These are phyloP conservation scores for Diplodia intermedia DNA, from an alignment of 2,329 filamentous ascomycete genomes.

Conservation along the genomic window DNA sequence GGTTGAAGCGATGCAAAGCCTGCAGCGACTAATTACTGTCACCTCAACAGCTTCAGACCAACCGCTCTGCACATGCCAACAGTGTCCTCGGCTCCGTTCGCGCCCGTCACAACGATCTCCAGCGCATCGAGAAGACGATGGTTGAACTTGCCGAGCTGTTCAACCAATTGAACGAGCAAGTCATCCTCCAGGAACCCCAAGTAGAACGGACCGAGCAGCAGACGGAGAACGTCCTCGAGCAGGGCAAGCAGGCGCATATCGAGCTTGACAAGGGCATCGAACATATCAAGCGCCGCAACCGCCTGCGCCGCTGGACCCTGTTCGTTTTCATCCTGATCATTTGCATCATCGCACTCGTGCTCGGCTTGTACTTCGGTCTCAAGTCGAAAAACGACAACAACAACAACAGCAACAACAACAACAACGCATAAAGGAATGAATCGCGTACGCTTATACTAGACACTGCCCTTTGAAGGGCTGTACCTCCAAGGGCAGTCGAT, in stretches of 20 bases:
- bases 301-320: slow-evolving; percentile 83
- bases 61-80: slow-evolving; percentile 74
- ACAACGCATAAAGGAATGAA: not conserved
- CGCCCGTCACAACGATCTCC: slow-evolving; percentile 82
- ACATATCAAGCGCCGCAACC: slow-evolving; percentile 70
- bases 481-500: not conserved
- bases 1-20: not conserved
- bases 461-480: not conserved
- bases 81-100: slow-evolving; percentile 79
- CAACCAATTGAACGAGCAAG: slow-evolving; percentile 74
- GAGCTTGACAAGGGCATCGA: slow-evolving; percentile 73
- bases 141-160: slow-evolving; percentile 73
- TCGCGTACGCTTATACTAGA: not conserved
- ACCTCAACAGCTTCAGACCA: slow-evolving; percentile 69
- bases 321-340: slow-evolving; percentile 61
- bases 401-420: slow-evolving; percentile 32
- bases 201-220: slow-evolving; percentile 69
- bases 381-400: slow-evolving; percentile 32
- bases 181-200: slow-evolving; percentile 73
- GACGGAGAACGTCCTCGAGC: slow-evolving; percentile 68
- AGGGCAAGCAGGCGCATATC: slow-evolving; percentile 72
- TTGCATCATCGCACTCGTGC: slow-evolving; percentile 56
- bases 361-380: slow-evolving; percentile 58
- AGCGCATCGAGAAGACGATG: slow-evolving; percentile 79
- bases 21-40: slow-evolving; percentile 17